A percentile compares a stretch with the other conserved stretches of the same genome.
phyloP scores from a whole-genome alignment of 78 protist genomes.

The Monocercomonoides exilis region DNA sequence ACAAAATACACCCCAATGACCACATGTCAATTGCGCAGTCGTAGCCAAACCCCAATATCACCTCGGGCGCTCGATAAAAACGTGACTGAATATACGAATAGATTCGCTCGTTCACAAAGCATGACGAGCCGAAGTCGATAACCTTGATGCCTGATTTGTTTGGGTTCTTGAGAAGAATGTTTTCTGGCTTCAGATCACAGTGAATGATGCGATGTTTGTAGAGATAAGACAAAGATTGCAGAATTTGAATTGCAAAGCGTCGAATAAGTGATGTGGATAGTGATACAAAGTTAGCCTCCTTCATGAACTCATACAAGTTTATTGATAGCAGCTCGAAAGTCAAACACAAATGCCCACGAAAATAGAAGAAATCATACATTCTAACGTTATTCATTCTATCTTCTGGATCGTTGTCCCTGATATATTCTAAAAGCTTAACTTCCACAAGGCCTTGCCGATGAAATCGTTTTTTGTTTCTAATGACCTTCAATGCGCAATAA shows the following conservation, averaged over 20 bases:
- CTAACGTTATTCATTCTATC: slow-evolving; percentile 28
- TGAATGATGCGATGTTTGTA: slow-evolving; percentile 69
- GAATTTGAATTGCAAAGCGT: slow-evolving; percentile 68
- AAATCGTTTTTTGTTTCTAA: slow-evolving; percentile 79
- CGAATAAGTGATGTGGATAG: slow-evolving; percentile 33
- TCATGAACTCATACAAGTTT: slow-evolving; percentile 72
- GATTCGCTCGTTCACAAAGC: slow-evolving; percentile 76
- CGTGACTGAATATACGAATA: slow-evolving; percentile 83
- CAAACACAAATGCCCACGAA: slow-evolving; percentile 76
- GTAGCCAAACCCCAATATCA: slow-evolving; percentile 73
- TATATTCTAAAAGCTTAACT: slow-evolving; percentile 66
- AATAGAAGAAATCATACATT: slow-evolving; percentile 46
- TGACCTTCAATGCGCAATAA: slow-evolving; percentile 74
- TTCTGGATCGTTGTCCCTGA: slow-evolving; percentile 22
- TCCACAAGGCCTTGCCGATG: slow-evolving; percentile 87
- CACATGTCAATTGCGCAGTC: slow-evolving; percentile 89
- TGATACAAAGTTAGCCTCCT: slow-evolving; percentile 49
- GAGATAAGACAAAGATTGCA: slow-evolving; percentile 56
- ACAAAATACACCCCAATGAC: slow-evolving; percentile 91
- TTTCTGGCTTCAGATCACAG: slow-evolving; percentile 95
- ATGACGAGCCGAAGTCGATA: slow-evolving; percentile 80
- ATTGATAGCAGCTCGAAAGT: slow-evolving; percentile 58
- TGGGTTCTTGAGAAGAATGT: slow-evolving; percentile 76
- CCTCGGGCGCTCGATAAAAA: slow-evolving; percentile 89
- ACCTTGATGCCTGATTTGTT: slow-evolving; percentile 52